Evolutionary conservation across 1,139 yeast species (phyloP), one percentile per base, ranked within the genome.

Genomic region (Magnusiomyces paraingens): DNA sequence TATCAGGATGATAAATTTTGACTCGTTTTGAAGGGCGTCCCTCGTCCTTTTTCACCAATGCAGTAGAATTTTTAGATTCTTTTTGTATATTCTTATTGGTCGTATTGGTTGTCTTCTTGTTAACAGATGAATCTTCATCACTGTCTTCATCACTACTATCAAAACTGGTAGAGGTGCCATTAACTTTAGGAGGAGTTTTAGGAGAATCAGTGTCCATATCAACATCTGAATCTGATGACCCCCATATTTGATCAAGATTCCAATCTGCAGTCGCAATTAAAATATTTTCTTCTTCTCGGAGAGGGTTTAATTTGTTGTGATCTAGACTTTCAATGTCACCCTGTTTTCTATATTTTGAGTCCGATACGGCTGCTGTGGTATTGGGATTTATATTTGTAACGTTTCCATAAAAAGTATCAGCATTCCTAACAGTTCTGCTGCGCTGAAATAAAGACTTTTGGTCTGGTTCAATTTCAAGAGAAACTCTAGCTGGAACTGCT

Each of bases 201-300:
- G 18, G 32, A 20, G 49, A 26, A 36, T 50, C 51, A 21, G 18
- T 26, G 14, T 35, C 52, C 42, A 40, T 45, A 46, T 52, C 53
- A 3, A 44, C 52, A 5, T 59, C 54, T 26, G 32, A 50, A 45
- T 57, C 57, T 21, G 57, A 26, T 2, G 80, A 81, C 52, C 82
- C 80, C 21, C 86, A 73, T 17, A 86, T 81, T 4, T 73, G 73
- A 35, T 81, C 83, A 62, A 84, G 87, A 63, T 88, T 84, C 96
- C 97, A 90, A 61, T 86, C 93, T 17, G 88, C 84, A 0, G 93
- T 79, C 0, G 94, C 86, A 45, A 89, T 72, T 3, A 86, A 73
- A 52, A 87, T 70, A 57, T 85, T 88, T 53, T 81, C 81, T 35
- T 80, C 76, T 29, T 55, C 48, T 14, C 50, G 53, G 45, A 53